A percentile compares a stretch with the other conserved stretches of the same genome.
These are phyloP conservation scores for Sugiyamaella chiloensis DNA, from an alignment of 805 yeast species.

Conservation along the genomic window DNA sequence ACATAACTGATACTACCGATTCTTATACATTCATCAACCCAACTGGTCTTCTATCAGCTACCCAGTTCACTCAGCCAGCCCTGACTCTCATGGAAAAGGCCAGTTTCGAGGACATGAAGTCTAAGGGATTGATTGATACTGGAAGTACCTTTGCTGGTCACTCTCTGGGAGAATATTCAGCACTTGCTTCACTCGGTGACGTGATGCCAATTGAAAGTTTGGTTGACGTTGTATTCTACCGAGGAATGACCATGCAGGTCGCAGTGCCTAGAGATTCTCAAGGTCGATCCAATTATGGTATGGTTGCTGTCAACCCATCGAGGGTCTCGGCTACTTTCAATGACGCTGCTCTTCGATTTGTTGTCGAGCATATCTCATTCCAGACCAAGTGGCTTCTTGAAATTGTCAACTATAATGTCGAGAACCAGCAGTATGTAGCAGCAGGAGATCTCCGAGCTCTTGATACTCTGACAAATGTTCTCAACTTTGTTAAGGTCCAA, in stretches of 20 bases:
- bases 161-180: slow-evolving; percentile 98
- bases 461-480: slow-evolving; percentile 87
- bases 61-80: slow-evolving; percentile 99
- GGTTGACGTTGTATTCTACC: slow-evolving; percentile 96
- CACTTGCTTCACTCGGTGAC: slow-evolving; percentile 93
- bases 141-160: slow-evolving; percentile 98
- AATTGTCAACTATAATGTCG: slow-evolving; percentile 97
- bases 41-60: slow-evolving; percentile 92
- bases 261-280: slow-evolving; percentile 95
- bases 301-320: slow-evolving; percentile 98
- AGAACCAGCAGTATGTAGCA: slow-evolving; percentile 96
- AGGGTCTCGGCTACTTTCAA: slow-evolving; percentile 84
- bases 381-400: slow-evolving; percentile 93
- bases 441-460: slow-evolving; percentile 98
- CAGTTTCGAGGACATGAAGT: slow-evolving; percentile 93
- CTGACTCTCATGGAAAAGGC: slow-evolving; percentile 99
- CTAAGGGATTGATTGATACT: slow-evolving; percentile 91
- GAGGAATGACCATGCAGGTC: slow-evolving; percentile 99
- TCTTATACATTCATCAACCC: slow-evolving; percentile 89
- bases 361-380: slow-evolving; percentile 79
- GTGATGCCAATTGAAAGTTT: slow-evolving; percentile 98
- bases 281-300: slow-evolving; percentile 98
- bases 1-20: slow-evolving; percentile 73
- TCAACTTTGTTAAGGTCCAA: slow-evolving; percentile 89
- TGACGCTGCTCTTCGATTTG: slow-evolving; percentile 91